Base-by-base conservation (phyloP, 2,329 filamentous ascomycete species). In the Reticulascus tulasneorum region DNA sequence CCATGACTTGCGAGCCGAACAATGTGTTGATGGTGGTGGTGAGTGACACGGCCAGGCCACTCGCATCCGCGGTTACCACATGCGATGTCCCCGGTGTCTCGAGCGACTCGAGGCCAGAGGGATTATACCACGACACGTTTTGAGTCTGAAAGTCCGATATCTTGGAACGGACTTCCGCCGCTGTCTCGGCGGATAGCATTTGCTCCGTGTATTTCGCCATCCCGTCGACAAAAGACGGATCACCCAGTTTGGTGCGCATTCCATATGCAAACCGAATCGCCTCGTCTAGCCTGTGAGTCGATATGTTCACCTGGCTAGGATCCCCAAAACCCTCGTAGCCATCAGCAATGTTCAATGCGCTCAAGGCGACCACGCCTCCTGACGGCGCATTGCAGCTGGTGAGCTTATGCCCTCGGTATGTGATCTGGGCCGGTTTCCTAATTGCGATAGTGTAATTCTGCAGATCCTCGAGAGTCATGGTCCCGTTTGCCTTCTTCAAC, bases 241-340 rank as follows among this genome's bases (percentile, higher is more conserved):
- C 89, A 2, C 86, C 89, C 0, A 94, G 71, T 21, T 84, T 66
- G 2, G 77, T 72, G 33, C 87, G 77, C 67, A 82, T 63, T 3
- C 83, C 88, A 49, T 94, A 94, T 0, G 80, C 86, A 53, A 90
- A 94, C 7, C 84, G 71, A 41, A 94, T 84, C 2, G 86, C 83
- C 65, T 95, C 88, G 45, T 91, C 81, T n/a, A 94, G 63, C 0
- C 83, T 71, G 54, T 95, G 88, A 0, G 84, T 86, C 24, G 79
- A 86, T 1, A 87, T 54, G 45, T 74, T 73, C 30, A 66, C 63
- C 3, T 67, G 61, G 2, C 65, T 60, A 2, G 71, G 60, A 10
- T 77, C 63, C 13, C 77, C 80, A 30, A 91, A 79, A 16, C 67
- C 69, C 0, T 75, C 63, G 51, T 88, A 94, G 0, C 84, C 84